These are phyloP conservation scores for Citrus mangshanensis DNA, from an alignment of 345 rosid genomes.

Conservation along the genomic window DNA sequence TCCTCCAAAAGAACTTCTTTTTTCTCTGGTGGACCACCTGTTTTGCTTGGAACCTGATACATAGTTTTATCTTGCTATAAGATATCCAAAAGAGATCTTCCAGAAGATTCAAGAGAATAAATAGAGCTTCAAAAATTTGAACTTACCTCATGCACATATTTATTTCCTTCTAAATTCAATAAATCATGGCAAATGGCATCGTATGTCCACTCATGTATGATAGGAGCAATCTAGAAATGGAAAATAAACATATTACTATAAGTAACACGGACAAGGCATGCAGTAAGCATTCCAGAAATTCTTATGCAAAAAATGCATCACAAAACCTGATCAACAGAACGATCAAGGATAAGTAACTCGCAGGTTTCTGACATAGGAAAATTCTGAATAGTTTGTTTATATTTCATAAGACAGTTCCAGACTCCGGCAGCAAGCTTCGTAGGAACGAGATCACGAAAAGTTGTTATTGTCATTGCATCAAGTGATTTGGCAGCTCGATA, in stretches of 20 bases:
- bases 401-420: slow-evolving; percentile 83
- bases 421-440: slow-evolving; percentile 98
- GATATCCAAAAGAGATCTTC: slow-evolving; percentile 27
- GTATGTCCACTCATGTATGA: slow-evolving; percentile 99
- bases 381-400: slow-evolving; percentile 68
- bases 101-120: slow-evolving; percentile 17
- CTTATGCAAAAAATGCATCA: slow-evolving; percentile 14
- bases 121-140: slow-evolving; percentile 14
- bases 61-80: slow-evolving; percentile 27
- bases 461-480: slow-evolving; percentile 88
- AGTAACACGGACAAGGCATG: background rate
- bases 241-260: slow-evolving; percentile 20
- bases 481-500: slow-evolving; percentile 94
- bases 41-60: slow-evolving; percentile 73
- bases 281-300: slow-evolving; percentile 2
- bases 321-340: slow-evolving; percentile 94
- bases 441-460: slow-evolving; percentile 80
- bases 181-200: slow-evolving; percentile 99
- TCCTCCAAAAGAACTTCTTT: slow-evolving; percentile 98
- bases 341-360: slow-evolving; percentile 89
- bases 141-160: slow-evolving; percentile 90
- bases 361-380: slow-evolving; percentile 95
- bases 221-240: slow-evolving; percentile 80
- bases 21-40: slow-evolving; percentile 78
- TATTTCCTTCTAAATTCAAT: slow-evolving; percentile 90